Base-by-base conservation (phyloP, 1,284 basidiomycete genomes). In the Papiliotrema flavescens region DNA sequence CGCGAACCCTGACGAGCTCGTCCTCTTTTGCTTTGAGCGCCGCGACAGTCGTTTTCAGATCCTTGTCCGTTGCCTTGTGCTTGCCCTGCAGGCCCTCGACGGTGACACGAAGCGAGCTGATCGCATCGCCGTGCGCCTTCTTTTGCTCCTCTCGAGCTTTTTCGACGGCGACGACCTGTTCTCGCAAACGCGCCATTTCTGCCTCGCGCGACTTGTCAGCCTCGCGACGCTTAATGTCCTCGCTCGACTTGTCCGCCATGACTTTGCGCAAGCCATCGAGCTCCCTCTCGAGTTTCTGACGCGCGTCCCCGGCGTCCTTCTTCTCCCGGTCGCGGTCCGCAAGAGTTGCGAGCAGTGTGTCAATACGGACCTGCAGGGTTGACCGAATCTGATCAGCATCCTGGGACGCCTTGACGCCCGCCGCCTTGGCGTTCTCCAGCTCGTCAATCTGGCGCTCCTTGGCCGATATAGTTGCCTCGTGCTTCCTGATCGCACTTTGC, bases 151-250 rank as follows among this genome's bases (percentile, higher is more conserved):
- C 70, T 13, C 68, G 58, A 5, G 65, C 56, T 45, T 65, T 61
- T 48, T 71, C 68, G 5, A 65, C 60, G 4, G 57, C 47, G 0
- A 74, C 69, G 35, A 84, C 83, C 67, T 92, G 86, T 11, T 75
- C 74, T n/a, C 94, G 86, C 11, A 97, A 79, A 26, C 84, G 80
- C 1, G 78, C 74, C 19, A 96, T 82, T 73, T 98, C 94, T 43
- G 85, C 82, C 63, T 95, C 92, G 68, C 87, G 89, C 76, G 88
- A 89, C 73, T 87, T 87, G 74, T 92, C 90, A 1, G 85, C 88
- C 71, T 96, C 90, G 47, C 82, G 83, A 23, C 89, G 84, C 54
- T 87, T 86, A 34, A 84, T 86, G 67, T 93, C 92, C 70, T 96
- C 93, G 20, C 85, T 87, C 1, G 85, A 84, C 76, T 93, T 95